Conservation (phyloP, 345 rosid genomes). For the Reutealis trisperma region DNA sequence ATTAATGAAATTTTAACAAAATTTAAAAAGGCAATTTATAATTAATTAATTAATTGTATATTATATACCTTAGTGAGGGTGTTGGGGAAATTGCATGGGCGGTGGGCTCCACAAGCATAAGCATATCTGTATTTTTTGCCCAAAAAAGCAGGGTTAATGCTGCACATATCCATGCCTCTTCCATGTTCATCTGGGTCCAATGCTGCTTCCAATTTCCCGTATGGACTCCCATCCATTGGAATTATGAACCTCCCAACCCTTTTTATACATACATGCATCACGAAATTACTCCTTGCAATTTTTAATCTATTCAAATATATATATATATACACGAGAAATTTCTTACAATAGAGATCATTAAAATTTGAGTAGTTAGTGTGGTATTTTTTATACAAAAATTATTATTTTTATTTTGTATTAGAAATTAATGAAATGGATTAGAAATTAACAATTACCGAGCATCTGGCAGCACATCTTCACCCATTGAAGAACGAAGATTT, state of each 20-base stretch:
- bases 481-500: constrained; percentile 64
- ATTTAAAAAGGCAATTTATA: neutral
- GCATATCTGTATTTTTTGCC: constrained; percentile 79
- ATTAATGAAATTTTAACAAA: neutral
- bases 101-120: constrained; percentile 91
- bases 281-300: neutral
- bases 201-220: constrained; percentile 72
- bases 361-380: too few relatives aligned
- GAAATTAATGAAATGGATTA: neutral
- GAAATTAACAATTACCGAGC: constrained; percentile 51
- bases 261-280: neutral
- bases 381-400: too few relatives aligned
- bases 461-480: constrained; percentile 71
- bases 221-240: constrained; percentile 83
- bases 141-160: constrained; percentile 70
- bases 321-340: too few relatives aligned
- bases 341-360: too few relatives aligned
- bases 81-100: constrained; percentile 97
- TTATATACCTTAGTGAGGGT: constrained; percentile 87
- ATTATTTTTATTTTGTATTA: neutral
- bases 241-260: constrained; percentile 90
- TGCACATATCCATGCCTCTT: constrained; percentile 96
- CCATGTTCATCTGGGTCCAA: constrained; percentile 91
- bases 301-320: too few relatives aligned
- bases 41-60: too few relatives aligned